Evolutionary conservation across 2,329 filamentous ascomycete genomes (phyloP).

Genomic region (Drechslerella stenobrocha): DNA sequence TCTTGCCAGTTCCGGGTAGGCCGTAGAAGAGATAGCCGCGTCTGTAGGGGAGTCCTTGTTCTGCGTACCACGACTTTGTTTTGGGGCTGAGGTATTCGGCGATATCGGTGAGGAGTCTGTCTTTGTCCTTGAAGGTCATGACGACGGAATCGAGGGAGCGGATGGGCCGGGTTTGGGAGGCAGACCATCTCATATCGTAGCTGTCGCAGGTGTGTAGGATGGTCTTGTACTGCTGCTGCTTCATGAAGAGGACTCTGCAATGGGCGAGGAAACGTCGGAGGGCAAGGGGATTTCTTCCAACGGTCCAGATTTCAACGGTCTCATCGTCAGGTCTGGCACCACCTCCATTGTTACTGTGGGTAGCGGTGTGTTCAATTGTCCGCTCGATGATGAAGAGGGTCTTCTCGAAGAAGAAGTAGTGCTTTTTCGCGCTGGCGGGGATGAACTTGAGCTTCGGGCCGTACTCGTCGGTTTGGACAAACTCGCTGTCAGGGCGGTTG

Average conservation of each 20-base stretch:
- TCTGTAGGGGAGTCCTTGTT: constrained; percentile 81
- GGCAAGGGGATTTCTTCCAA: constrained; percentile 65
- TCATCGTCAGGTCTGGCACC: constrained; percentile 56
- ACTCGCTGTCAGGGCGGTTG: constrained; percentile 56
- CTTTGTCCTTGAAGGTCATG: constrained; percentile 65
- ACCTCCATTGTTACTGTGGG: constrained; percentile 58
- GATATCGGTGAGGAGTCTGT: constrained; percentile 65
- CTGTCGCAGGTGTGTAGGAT: constrained; percentile 66
- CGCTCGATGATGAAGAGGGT: constrained; percentile 65
- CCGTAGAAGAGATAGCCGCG: constrained; percentile 81
- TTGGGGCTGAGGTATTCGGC: constrained; percentile 66
- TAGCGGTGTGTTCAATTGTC: constrained; percentile 52
- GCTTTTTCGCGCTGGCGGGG: constrained; percentile 65
- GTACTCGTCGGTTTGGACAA: constrained; percentile 56
- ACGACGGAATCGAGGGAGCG: constrained; percentile 69
- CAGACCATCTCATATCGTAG: constrained; percentile 62
- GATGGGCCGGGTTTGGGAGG: constrained; percentile 64
- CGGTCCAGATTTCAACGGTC: constrained; percentile 64
- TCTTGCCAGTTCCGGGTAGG: constrained; percentile 79
- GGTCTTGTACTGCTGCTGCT: constrained; percentile 66
- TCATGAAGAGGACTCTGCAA: constrained; percentile 62
- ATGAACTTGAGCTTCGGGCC: constrained; percentile 63
- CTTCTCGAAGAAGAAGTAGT: constrained; percentile 70
- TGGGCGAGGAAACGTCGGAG: constrained; percentile 67
- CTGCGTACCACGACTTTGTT: constrained; percentile 76